Evolutionary conservation across 192 early-diverging fungal species (phyloP), one percentile per base, ranked within the genome.

Genomic region (Entomortierella parvispora): DNA sequence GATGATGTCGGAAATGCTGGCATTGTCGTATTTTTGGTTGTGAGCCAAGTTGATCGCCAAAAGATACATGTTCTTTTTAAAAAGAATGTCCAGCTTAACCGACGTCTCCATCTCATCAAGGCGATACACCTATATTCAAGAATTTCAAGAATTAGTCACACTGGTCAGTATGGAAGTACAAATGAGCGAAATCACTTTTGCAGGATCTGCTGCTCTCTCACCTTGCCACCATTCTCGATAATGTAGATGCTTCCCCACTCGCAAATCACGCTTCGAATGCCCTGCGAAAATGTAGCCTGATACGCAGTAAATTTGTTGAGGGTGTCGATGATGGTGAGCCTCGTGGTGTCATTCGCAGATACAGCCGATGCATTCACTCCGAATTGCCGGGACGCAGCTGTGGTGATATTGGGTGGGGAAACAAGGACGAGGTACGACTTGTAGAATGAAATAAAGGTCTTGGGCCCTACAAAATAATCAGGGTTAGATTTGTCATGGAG

Each of bases 191-290:
- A 69, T 79, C 18, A 71, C 76, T 31, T 23, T 23, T 64, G 8
- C 11, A 18, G 23, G n/a, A 37, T 8, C 22, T 25, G 14, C 1
- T 49, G 48, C 9, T 9, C 1, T n/a, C 34, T 26, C 81, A 92
- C 91, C 80, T 90, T 92, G 25, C 89, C 84, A 54, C 93, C 87
- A 29, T 81, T 82, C 12, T 93, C 96, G 1, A 96, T 79, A 26
- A 97, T 90, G 84, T 93, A 96, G 14, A 97, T 82, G 59, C 92
- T 91, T 49, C 93, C 95, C 95, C 95, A 97, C 71, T 97, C 96
- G 54, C 86, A 86, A 26, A 92, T 81, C 2, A 98, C 89, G 40
- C 89, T 87, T 44, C 89, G 83, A 20, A 91, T 84, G 10, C 88
- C 90, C 4, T 87, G 88, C 0, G 87, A 71, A 49, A 97, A 95